phyloP scores from a whole-genome alignment of 768 basidiomycete species.

The Tephrocybe sp. region DNA sequence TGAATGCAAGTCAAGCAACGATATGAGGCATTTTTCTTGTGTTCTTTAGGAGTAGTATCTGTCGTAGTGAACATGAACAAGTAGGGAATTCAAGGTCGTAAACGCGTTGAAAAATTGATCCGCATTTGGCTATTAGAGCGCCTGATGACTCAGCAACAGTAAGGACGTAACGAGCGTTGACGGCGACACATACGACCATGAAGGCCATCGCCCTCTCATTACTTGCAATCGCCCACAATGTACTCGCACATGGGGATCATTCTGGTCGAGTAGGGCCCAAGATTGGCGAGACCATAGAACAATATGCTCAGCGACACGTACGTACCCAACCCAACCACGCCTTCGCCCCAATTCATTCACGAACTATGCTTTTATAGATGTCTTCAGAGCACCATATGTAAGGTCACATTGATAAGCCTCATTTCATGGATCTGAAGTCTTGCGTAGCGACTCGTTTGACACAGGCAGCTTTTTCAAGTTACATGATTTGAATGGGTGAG shows the following conservation, averaged over 20 bases:
- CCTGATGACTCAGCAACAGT: constrained; percentile 13
- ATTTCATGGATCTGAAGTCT: constrained; percentile 7
- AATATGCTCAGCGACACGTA: constrained; percentile 92
- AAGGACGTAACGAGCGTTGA: not conserved
- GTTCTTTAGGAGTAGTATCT: too few species aligned
- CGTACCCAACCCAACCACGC: constrained; percentile 29
- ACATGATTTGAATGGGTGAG: constrained; percentile 86
- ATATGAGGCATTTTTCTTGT: too few species aligned
- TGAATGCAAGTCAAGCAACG: too few species aligned
- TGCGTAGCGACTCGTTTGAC: constrained; percentile 74
- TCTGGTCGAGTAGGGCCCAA: constrained; percentile 34
- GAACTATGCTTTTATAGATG: constrained; percentile 54
- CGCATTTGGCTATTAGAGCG: too few species aligned
- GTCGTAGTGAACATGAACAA: too few species aligned
- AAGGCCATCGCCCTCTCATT: constrained; percentile 42
- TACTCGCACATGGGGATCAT: constrained; percentile 60
- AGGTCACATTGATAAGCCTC: constrained; percentile 14
- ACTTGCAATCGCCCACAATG: constrained; percentile 30
- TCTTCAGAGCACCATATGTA: constrained; percentile 87
- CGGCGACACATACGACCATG: constrained; percentile 33
- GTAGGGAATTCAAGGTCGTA: too few species aligned
- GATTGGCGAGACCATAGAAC: constrained; percentile 61
- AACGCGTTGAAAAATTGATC: not conserved
- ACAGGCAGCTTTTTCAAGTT: constrained; percentile 89
- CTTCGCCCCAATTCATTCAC: constrained; percentile 12